A percentile compares a stretch with the other conserved stretches of the same genome.
Conservation (phyloP, 768 basidiomycete genomes). For the Boletellus ananiceps region DNA sequence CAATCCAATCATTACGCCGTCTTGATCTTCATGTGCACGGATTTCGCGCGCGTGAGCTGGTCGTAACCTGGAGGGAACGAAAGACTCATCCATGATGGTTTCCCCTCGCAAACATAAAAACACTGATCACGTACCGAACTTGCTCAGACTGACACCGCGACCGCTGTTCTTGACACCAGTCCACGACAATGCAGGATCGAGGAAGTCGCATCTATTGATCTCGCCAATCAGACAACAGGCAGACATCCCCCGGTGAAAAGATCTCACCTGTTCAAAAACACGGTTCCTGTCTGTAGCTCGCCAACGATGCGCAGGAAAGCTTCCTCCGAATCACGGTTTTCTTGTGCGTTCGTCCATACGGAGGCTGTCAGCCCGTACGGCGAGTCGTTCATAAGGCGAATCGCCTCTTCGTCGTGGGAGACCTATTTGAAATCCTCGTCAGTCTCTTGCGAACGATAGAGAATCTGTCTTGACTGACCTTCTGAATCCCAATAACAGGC, state of each 20-base stretch:
- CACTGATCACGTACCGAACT: conserved; percentile 62
- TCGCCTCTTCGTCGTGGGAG: conserved; percentile 80
- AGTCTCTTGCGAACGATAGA: not conserved
- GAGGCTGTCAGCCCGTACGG: conserved; percentile 92
- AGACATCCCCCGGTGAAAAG: not conserved
- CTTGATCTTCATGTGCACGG: conserved; percentile 78
- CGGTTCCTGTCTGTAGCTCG: conserved; percentile 84
- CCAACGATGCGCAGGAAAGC: conserved; percentile 62
- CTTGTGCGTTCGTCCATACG: conserved; percentile 79
- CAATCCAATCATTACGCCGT: conserved; percentile 29
- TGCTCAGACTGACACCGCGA: conserved; percentile 83
- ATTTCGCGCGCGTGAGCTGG: conserved; percentile 77
- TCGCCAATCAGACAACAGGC: not conserved
- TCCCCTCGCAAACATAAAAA: not conserved
- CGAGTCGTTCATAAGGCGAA: conserved; percentile 93
- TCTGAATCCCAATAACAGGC: conserved; percentile 89
- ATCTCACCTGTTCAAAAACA: conserved; percentile 79
- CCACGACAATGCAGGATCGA: conserved; percentile 94
- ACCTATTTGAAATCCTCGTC: conserved; percentile 41
- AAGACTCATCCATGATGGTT: not conserved
- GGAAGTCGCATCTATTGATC: conserved; percentile 64
- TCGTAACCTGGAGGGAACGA: conserved; percentile 62
- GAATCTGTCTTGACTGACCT: conserved; percentile 42
- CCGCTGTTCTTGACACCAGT: conserved; percentile 93
- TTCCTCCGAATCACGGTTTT: conserved; percentile 54